Base-by-base conservation (phyloP, 495 filamentous ascomycete genomes). In the Coniosporium apollinis region DNA sequence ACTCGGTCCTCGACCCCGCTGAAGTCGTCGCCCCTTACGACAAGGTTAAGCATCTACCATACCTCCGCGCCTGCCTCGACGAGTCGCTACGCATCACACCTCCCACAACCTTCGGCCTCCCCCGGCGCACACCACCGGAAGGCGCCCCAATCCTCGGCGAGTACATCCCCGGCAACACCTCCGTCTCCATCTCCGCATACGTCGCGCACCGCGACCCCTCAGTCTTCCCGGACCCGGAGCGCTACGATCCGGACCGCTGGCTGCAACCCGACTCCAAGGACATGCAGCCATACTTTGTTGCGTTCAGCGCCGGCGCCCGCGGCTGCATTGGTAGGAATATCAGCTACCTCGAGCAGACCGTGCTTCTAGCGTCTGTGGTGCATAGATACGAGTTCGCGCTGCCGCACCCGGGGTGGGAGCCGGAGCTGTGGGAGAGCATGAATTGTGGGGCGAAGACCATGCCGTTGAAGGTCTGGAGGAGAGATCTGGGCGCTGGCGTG, bases 1-100 rank as follows among this genome's bases (percentile, higher is more conserved):
- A 63, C 19, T 48, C 49, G 0, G 56, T 17, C 1, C 33, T 48
- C 15, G 43, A 37, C 22, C 25, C 28, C 3, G 45, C 36, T 6
- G 55, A 57, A 18, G 58, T 51, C 18, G 47, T 64, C 26, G 58
- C 54, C 2, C 46, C 51, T n/a, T 62, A 60, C 35, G 58, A 60
- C 22, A 62, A 61, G 34, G 46, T 64, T 4, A 60, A 57, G 22
- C 30, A 46, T 22, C 36, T 39, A 7, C 31, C 38, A 5, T 49
- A 49, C 36, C 26, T 49, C 17, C 34, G 54, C 15, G 59, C 60
- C 31, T 60, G 54, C 30, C 42, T 66, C 10, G 58, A 59, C 52
- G 26, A 51, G 22, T 35, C 42, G 2, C 31, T 51, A 4, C 42
- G 48, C 5, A 33, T 51, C 3, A 36, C 30, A 16, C 47, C 48